Percentiles rank a stretch among this genome's conserved stretches.
Evolutionary conservation across 352 stramenopile species (phyloP).

Genomic region (Phytopythium delawarense): DNA sequence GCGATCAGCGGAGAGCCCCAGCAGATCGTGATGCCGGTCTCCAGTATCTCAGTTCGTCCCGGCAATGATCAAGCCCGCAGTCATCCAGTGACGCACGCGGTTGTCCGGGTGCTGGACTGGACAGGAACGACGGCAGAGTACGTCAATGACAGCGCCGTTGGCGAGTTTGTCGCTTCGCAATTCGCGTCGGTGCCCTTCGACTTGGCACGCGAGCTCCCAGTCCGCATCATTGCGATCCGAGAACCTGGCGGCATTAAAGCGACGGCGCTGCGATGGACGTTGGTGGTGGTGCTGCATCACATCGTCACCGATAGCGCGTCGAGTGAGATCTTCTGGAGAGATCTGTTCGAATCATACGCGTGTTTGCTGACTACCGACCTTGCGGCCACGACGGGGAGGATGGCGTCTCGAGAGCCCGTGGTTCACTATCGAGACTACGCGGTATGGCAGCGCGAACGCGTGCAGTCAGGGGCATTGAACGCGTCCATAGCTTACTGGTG

Average conservation of each 20-base stretch:
- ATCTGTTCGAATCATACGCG: slow-evolving; percentile 26
- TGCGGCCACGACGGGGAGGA: not conserved
- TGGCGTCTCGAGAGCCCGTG: not conserved
- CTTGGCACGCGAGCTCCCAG: slow-evolving; percentile 25
- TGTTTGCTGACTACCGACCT: not conserved
- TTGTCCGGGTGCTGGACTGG: slow-evolving; percentile 11
- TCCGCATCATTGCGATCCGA: slow-evolving; percentile 32
- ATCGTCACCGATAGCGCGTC: slow-evolving; percentile 51
- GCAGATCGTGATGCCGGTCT: slow-evolving; percentile 24
- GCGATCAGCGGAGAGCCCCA: slow-evolving; percentile 24
- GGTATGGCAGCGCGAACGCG: slow-evolving; percentile 31
- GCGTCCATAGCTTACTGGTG: slow-evolving; percentile 45
- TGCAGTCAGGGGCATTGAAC: slow-evolving; percentile 30
- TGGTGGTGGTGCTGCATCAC: slow-evolving; percentile 45
- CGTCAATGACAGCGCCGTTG: not conserved
- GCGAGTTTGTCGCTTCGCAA: slow-evolving; percentile 16
- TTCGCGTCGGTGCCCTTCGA: slow-evolving; percentile 28
- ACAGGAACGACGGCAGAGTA: not conserved
- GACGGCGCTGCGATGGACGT: slow-evolving; percentile 4
- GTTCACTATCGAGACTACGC: slow-evolving; percentile 45
- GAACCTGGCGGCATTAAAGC: not conserved
- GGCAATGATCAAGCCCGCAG: not conserved
- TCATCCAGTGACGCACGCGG: not conserved
- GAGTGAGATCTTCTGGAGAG: slow-evolving; percentile 40
- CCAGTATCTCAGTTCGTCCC: slow-evolving; percentile 5